Evolutionary conservation across 2,329 filamentous ascomycete species (phyloP).

Genomic region (Anisogramma anomala): DNA sequence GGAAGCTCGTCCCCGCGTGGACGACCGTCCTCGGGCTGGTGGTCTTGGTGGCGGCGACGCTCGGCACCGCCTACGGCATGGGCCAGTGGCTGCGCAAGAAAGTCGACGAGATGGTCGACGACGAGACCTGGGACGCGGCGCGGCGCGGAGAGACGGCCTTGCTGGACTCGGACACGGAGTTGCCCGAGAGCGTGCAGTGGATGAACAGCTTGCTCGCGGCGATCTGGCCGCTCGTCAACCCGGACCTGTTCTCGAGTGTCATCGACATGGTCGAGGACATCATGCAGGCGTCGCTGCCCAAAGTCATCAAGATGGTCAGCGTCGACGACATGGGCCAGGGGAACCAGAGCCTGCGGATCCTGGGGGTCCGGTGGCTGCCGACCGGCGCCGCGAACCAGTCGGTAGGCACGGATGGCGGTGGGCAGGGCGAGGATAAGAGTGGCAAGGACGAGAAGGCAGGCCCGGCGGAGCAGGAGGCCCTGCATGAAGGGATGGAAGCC

Average conservation of each 20-base stretch:
- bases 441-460: constrained; percentile 25
- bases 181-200: constrained; percentile 59
- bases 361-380: constrained; percentile 62
- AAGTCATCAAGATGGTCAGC: constrained; percentile 59
- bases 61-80: constrained; percentile 26
- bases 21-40: constrained; percentile 20
- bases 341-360: constrained; percentile 56
- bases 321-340: constrained; percentile 68
- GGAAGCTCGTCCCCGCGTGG: constrained; percentile 8
- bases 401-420: constrained; percentile 32
- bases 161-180: constrained; percentile 30
- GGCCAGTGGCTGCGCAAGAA: constrained; percentile 51
- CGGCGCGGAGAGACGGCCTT: constrained; percentile 38
- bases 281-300: constrained; percentile 66
- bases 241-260: constrained; percentile 58
- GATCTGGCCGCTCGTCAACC: constrained; percentile 66
- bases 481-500: constrained; percentile 54
- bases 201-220: constrained; percentile 56
- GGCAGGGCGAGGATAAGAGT: constrained; percentile 19
- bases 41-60: constrained; percentile 24
- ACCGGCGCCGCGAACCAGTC: constrained; percentile 55
- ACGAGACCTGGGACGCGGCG: constrained; percentile 58
- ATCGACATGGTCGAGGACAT: constrained; percentile 61
- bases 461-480: constrained; percentile 25
- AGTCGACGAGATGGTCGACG: constrained; percentile 51